Conservation (phyloP, 768 basidiomycete species). For the Artomyces pyxidatus region DNA sequence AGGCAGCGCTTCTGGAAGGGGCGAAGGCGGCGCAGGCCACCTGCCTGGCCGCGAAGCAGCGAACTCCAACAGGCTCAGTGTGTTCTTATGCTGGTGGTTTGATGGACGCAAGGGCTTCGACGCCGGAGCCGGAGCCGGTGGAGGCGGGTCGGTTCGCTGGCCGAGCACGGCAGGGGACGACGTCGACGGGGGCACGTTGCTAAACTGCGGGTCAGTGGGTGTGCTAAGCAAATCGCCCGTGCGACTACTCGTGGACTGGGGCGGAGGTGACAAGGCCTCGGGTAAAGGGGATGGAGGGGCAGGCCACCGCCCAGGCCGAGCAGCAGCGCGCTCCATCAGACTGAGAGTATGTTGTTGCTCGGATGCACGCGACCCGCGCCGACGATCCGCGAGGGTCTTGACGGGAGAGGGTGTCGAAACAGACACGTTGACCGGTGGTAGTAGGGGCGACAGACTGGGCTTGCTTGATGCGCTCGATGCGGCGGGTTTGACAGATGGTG, state of each 20-base stretch:
- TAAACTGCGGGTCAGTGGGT: neutral
- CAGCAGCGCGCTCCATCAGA: conserved; percentile 49
- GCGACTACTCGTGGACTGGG: conserved; percentile 12
- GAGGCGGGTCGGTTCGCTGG: neutral
- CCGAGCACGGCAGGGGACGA: neutral
- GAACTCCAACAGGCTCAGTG: neutral
- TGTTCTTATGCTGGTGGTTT: neutral
- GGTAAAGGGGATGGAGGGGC: conserved; percentile 40
- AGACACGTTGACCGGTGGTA: neutral
- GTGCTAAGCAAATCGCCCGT: conserved; percentile 23
- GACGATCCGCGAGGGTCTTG: conserved; percentile 13
- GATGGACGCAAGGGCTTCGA: neutral
- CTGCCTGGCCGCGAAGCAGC: conserved; percentile 5
- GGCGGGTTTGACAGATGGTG: conserved; percentile 27
- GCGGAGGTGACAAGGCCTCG: conserved; percentile 30
- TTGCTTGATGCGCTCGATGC: conserved; percentile 17
- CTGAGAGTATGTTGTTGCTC: conserved; percentile 51
- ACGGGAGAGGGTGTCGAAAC: neutral
- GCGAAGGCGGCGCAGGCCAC: conserved; percentile 12
- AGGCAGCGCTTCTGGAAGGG: conserved; percentile 5
- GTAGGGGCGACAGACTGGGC: neutral
- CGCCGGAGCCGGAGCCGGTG: neutral
- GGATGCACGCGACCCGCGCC: conserved; percentile 30
- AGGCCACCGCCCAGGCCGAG: conserved; percentile 37
- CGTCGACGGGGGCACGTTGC: neutral